Base-by-base conservation (phyloP, 1,139 yeast genomes). In the Debaryomycetaceae sp. region DNA sequence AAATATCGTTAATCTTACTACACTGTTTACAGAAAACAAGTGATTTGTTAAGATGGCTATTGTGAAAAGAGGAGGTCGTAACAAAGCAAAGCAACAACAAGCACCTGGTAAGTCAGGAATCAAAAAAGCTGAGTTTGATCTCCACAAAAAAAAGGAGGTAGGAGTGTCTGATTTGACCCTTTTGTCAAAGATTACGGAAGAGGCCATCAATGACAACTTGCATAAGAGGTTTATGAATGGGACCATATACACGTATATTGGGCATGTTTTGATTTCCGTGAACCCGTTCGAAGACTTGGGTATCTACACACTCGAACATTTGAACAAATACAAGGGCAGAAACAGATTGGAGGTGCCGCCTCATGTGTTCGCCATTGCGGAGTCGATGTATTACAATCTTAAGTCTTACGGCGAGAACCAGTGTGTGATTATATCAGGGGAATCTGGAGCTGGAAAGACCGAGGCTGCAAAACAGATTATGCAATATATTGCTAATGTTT, bases 381-480 rank as follows among this genome's bases (percentile, higher is more conserved):
- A 94, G 64, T 70, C 95, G 30, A 91, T 94, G 96, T 92, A 85
- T 65, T 92, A 94, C 66, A 87, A 91, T 61, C 78, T 94, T 81
- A 91, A 91, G 65, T 85, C 95, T 0, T 94, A 94, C 64, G 81
- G 87, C 42, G 98, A 94, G 55, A 89, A 83, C 60, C 98, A 94
- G 63, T 92, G 98, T 75, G 98, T 94, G 32, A 94, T 94, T 55
- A 94, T 94, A 51, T 88, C 97, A 5, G 99, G 99, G 39, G 99
- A 94, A 62, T 88, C 97, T 1, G 99, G 99, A 46, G 98, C 99
- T 2, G 99, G 99, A 38, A 92, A 92, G 62, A 92, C 98, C 5
- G 98, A 92, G 65, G 98, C 98, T 15, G 98, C 98, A 31, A 92
- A 92, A 67, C 83, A 95, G 58, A 92, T 92, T 65, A 94, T 94